Percentiles rank a stretch among this genome's conserved stretches.
Evolutionary conservation across 1,284 basidiomycete genomes (phyloP).

Genomic region (Schizophyllum amplum): DNA sequence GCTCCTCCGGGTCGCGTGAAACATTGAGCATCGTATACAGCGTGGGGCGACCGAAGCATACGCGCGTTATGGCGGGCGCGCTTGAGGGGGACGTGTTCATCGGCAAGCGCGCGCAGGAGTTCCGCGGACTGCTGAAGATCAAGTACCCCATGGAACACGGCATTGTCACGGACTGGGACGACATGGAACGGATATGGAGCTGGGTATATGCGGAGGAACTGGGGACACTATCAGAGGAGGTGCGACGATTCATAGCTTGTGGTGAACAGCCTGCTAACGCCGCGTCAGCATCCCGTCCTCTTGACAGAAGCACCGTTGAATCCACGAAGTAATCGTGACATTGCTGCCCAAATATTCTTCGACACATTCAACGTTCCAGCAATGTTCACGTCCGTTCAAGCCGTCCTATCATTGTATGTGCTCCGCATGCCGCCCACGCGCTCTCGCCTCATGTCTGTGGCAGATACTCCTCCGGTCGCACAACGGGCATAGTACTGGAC

Average conservation of each 20-base stretch:
- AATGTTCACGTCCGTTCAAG: slow-evolving; percentile 94
- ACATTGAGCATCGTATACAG: slow-evolving; percentile 32
- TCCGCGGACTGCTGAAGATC: slow-evolving; percentile 89
- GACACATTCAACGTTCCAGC: slow-evolving; percentile 99
- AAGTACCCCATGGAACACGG: slow-evolving; percentile 98
- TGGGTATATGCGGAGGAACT: slow-evolving; percentile 95
- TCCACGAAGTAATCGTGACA: slow-evolving; percentile 88
- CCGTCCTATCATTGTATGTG: slow-evolving; percentile 87
- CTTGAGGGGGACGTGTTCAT: slow-evolving; percentile 92
- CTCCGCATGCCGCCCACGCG: background rate
- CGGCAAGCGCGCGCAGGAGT: slow-evolving; percentile 88
- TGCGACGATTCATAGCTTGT: slow-evolving; percentile 28
- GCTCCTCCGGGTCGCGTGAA: slow-evolving; percentile 27
- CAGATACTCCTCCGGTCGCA: slow-evolving; percentile 98
- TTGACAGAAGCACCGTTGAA: slow-evolving; percentile 94
- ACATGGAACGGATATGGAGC: slow-evolving; percentile 97
- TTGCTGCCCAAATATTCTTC: slow-evolving; percentile 97
- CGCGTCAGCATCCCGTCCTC: slow-evolving; percentile 83
- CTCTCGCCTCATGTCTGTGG: slow-evolving; percentile 10
- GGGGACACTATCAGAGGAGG: slow-evolving; percentile 93
- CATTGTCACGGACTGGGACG: slow-evolving; percentile 94
- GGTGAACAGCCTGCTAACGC: slow-evolving; percentile 9
- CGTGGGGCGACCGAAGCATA: slow-evolving; percentile 92
- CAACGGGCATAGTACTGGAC: slow-evolving; percentile 97
- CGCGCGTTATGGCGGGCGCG: slow-evolving; percentile 93